Percentiles rank a stretch among this genome's conserved stretches.
Conservation (phyloP, 257 asterid genomes). For the Solanum gandarillasii region DNA sequence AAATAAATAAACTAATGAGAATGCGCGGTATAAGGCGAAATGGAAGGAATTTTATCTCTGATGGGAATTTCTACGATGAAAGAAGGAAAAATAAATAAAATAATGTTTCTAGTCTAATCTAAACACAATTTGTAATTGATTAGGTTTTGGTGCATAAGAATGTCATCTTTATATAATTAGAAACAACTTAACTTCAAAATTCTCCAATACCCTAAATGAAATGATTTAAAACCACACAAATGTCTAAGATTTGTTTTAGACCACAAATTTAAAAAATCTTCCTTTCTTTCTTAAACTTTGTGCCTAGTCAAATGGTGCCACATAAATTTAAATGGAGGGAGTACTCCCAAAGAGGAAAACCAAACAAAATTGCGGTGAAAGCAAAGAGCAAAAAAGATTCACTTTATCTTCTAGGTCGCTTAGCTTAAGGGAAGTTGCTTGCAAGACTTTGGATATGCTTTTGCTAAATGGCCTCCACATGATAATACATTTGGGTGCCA, state of each 20-base stretch:
- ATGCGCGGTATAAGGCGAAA: background rate
- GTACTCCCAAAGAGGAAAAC: background rate
- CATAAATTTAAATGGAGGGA: background rate
- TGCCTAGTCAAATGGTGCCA: background rate
- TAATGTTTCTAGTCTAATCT: background rate
- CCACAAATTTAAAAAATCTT: background rate
- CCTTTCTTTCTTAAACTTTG: background rate
- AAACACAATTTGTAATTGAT: background rate
- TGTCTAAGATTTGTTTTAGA: background rate
- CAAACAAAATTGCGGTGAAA: background rate
- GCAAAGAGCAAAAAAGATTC: background rate
- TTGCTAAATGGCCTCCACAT: background rate
- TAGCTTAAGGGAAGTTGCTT: background rate
- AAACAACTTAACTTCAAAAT: background rate
- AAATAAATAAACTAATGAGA: background rate
- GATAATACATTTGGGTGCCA: background rate
- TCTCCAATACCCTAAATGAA: background rate
- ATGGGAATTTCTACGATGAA: background rate
- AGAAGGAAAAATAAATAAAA: background rate
- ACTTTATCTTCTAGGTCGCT: background rate
- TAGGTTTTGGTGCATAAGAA: background rate
- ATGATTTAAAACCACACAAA: background rate
- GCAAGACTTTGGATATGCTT: background rate
- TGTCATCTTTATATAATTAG: background rate
- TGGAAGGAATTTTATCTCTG: background rate